Conservation (phyloP, 2,329 filamentous ascomycete genomes). For the Arachnomyces sp. region DNA sequence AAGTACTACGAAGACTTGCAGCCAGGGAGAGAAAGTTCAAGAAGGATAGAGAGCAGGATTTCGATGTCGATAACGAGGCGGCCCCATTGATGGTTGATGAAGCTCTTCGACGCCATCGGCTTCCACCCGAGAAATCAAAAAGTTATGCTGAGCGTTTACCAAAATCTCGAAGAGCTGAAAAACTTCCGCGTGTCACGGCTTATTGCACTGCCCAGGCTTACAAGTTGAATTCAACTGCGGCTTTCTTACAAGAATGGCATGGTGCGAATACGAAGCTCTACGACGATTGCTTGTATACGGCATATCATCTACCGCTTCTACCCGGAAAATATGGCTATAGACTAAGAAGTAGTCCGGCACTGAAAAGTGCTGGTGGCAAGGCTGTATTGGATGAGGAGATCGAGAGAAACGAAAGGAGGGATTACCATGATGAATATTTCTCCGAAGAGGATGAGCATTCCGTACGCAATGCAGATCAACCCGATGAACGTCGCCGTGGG, state of each 20-base stretch:
- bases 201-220: slow-evolving; percentile 95
- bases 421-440: slow-evolving; percentile 88
- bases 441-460: slow-evolving; percentile 52
- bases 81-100: slow-evolving; percentile 50
- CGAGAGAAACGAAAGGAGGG: slow-evolving; percentile 79
- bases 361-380: slow-evolving; percentile 89
- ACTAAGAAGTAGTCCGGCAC: slow-evolving; percentile 77
- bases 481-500: slow-evolving; percentile 19
- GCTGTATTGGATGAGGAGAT: slow-evolving; percentile 92
- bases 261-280: slow-evolving; percentile 91
- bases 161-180: slow-evolving; percentile 78
- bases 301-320: slow-evolving; percentile 85
- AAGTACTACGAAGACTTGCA: slow-evolving; percentile 26
- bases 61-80: slow-evolving; percentile 48
- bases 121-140: slow-evolving; percentile 56
- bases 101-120: slow-evolving; percentile 47
- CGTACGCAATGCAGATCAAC: slow-evolving; percentile 21
- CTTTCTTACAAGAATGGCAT: slow-evolving; percentile 81
- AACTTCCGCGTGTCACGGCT: slow-evolving; percentile 81
- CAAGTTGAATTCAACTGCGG: slow-evolving; percentile 78
- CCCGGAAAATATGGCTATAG: slow-evolving; percentile 81
- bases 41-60: slow-evolving; percentile 39
- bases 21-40: slow-evolving; percentile 21
- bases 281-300: slow-evolving; percentile 92
- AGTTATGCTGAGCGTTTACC: slow-evolving; percentile 90